These are phyloP conservation scores for Combretum micranthum DNA, from an alignment of 345 rosid genomes.

Conservation along the genomic window DNA sequence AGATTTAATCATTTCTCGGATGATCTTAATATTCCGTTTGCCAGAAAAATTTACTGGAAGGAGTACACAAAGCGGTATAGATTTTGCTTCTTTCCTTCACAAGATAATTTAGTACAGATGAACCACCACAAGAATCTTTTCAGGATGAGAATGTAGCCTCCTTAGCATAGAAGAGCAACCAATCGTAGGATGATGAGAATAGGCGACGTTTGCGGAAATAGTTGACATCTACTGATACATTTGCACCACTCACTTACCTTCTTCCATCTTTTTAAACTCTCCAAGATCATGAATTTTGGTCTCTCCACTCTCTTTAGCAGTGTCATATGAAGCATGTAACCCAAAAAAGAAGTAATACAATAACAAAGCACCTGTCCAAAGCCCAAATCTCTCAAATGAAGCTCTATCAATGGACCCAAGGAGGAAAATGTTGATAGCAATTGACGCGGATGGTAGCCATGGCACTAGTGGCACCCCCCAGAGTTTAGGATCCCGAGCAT, in stretches of 20 bases:
- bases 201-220: too few species aligned
- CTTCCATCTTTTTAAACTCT: background rate
- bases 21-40: too few species aligned
- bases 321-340: constrained; percentile 20
- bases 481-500: constrained; percentile 27
- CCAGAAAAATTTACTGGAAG: too few species aligned
- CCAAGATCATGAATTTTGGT: background rate
- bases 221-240: too few species aligned
- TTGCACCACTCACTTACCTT: background rate
- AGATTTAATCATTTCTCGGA: too few species aligned
- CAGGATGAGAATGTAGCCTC: too few species aligned
- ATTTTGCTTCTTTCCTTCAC: too few species aligned
- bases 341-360: constrained; percentile 33
- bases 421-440: constrained; percentile 34
- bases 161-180: too few species aligned
- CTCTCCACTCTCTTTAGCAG: constrained; percentile 21
- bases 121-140: too few species aligned
- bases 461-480: constrained; percentile 44
- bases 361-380: constrained; percentile 26
- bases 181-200: too few species aligned
- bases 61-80: too few species aligned
- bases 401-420: constrained; percentile 29
- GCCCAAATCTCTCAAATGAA: constrained; percentile 28
- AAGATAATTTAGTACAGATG: too few species aligned
- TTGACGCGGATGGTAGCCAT: constrained; percentile 36